phyloP scores from a whole-genome alignment of 2,329 filamentous ascomycete genomes.

The Ophiostoma novo-ulmi region DNA sequence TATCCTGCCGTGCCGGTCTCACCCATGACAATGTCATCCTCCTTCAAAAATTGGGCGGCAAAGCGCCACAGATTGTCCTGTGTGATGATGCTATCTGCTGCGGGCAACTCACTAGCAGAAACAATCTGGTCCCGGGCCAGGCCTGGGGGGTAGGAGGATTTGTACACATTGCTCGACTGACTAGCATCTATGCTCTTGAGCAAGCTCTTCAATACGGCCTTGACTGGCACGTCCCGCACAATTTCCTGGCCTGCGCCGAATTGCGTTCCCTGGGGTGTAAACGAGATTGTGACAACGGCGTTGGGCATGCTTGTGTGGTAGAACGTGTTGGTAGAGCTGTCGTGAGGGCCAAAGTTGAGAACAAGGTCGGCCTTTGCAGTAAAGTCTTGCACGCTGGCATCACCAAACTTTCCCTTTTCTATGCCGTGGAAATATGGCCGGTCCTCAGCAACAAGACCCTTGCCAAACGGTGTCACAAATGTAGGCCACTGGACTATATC shows the following conservation, averaged over 20 bases:
- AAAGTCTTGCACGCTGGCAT: background rate
- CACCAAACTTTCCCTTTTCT: background rate
- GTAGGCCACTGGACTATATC: conserved; percentile 69
- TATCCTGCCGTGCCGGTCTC: conserved; percentile 10
- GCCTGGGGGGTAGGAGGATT: background rate
- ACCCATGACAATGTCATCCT: conserved; percentile 11
- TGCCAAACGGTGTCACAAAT: conserved; percentile 88
- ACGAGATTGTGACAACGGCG: background rate
- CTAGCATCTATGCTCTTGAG: background rate
- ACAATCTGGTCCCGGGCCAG: background rate
- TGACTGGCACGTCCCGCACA: conserved; percentile 7
- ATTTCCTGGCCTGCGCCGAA: background rate
- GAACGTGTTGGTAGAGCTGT: conserved; percentile 12
- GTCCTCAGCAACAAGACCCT: conserved; percentile 73
- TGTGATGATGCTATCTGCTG: background rate
- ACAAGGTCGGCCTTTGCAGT: background rate
- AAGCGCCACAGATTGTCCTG: conserved; percentile 11
- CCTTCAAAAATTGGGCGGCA: background rate
- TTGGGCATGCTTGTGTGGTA: conserved; percentile 10
- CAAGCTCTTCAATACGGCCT: background rate
- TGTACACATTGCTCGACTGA: background rate
- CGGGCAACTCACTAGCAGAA: background rate
- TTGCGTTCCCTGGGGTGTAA: background rate
- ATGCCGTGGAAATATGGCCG: conserved; percentile 27
- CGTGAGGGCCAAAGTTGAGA: conserved; percentile 10